A percentile compares a stretch with the other conserved stretches of the same genome.
These are phyloP conservation scores for Jatropha multifida DNA, from an alignment of 441 rosid genomes.

Conservation along the genomic window DNA sequence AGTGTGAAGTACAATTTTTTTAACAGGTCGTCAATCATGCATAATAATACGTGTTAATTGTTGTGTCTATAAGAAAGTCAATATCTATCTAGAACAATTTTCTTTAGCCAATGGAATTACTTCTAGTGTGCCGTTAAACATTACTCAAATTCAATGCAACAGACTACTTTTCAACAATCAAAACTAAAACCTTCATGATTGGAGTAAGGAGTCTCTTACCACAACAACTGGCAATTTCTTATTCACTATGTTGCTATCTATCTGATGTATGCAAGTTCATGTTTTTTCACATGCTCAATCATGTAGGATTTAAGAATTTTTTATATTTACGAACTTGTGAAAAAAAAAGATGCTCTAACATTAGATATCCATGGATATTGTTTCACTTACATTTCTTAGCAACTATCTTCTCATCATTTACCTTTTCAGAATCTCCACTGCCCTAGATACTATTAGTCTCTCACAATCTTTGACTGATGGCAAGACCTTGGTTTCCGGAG, in stretches of 20 bases:
- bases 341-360: background rate
- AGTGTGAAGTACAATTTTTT: too few relatives aligned
- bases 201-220: too few relatives aligned
- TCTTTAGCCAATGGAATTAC: background rate
- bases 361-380: background rate
- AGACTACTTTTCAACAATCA: too few relatives aligned
- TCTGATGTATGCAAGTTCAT: background rate
- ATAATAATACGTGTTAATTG: background rate
- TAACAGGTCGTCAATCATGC: background rate
- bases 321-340: background rate
- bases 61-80: background rate
- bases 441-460: conserved; percentile 7
- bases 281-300: background rate
- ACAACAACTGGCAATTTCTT: background rate
- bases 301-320: background rate
- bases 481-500: conserved; percentile 22
- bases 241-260: background rate
- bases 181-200: too few relatives aligned
- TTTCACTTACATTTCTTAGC: background rate
- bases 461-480: conserved; percentile 26
- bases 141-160: background rate
- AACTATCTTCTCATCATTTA: background rate
- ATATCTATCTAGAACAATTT: background rate
- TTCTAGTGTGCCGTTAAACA: background rate
- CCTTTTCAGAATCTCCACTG: conserved; percentile 5